Base-by-base conservation (phyloP, 768 basidiomycete genomes). In the Tricholoma flavovirens region DNA sequence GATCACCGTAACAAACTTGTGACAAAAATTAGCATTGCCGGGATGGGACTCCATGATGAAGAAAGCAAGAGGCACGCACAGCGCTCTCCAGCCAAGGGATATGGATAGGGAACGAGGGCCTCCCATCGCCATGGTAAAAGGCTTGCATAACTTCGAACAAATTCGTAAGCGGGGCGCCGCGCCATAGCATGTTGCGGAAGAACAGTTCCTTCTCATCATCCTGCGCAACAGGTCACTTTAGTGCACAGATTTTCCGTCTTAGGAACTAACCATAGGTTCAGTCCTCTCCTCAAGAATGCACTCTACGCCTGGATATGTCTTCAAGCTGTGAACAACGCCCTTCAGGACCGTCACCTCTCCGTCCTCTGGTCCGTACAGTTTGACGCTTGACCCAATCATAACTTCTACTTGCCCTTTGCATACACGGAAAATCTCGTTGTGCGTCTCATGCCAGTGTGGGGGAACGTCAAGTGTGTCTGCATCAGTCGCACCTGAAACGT, bases 361-460 rank as follows among this genome's bases (percentile, higher is more conserved):
- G 35, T 72, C 72, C 38, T 67, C 66, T 5, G 70, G 64, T 7
- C 60, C 58, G 56, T 64, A 73, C n/a, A 57, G 51, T 36, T 55
- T 61, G 36, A 57, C 59, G 24, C 52, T 58, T 0, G 54, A 49
- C 6, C 67, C 68, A 14, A 71, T 59, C 19, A 51, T 61, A 26
- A 72, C 65, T 48, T 68, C 65, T 21, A 74, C 50, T 35, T 65
- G 61, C 29, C 69, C 71, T 56, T 69, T 60, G 4, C 67, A 32
- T 12, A 74, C 61, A 12, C 59, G 63, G 55, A 72, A 65, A 2
- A 66, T 58, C 56, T 74, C 72, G 43, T 71, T 69, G 53, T 73
- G 68, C 4, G 53, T 63, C 29, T 71, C 69, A 36, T 74, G 72
- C 71, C 72, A 72, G 42, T 73, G 72, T 0, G 62, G 65, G 1